Percentiles rank a stretch among this genome's conserved stretches.
Conservation (phyloP, 495 filamentous ascomycete species). For the Aspergillus ellipticus region DNA sequence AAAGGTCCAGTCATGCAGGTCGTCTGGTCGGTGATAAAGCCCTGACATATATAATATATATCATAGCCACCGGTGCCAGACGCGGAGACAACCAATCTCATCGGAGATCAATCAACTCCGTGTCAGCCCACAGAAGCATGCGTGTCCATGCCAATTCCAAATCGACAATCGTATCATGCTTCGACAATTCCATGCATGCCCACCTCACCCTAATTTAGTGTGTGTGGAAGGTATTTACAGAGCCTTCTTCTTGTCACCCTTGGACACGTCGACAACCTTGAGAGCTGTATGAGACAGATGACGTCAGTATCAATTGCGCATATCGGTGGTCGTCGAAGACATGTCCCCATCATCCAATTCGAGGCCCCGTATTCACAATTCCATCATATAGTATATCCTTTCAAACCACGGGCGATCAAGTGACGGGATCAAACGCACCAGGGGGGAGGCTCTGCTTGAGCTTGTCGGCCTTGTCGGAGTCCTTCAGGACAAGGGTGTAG, state of each 20-base stretch:
- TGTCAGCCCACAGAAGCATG: slow-evolving; percentile 38
- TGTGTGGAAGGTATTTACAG: slow-evolving; percentile 35
- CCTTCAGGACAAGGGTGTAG: slow-evolving; percentile 97
- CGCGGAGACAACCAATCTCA: slow-evolving; percentile 26
- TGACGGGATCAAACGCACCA: slow-evolving; percentile 54
- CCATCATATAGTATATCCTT: neutral
- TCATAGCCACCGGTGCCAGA: slow-evolving; percentile 23
- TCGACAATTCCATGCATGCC: slow-evolving; percentile 26
- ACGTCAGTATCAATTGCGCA: slow-evolving; percentile 23
- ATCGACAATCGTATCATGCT: slow-evolving; percentile 35
- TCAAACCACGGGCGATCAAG: neutral
- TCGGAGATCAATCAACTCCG: slow-evolving; percentile 15
- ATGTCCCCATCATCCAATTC: neutral
- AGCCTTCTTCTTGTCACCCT: slow-evolving; percentile 67
- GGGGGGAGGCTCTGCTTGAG: slow-evolving; percentile 98
- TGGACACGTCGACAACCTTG: slow-evolving; percentile 71
- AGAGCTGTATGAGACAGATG: slow-evolving; percentile 49
- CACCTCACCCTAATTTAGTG: slow-evolving; percentile 23
- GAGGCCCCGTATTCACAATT: neutral
- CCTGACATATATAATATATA: neutral
- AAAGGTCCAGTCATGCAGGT: neutral
- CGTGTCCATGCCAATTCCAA: slow-evolving; percentile 21
- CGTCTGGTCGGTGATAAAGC: slow-evolving; percentile 18
- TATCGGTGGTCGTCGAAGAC: neutral
- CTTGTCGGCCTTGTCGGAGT: slow-evolving; percentile 99